These are phyloP conservation scores for Oryza nivara DNA, from an alignment of 176 grass and related monocot genomes.

Conservation along the genomic window DNA sequence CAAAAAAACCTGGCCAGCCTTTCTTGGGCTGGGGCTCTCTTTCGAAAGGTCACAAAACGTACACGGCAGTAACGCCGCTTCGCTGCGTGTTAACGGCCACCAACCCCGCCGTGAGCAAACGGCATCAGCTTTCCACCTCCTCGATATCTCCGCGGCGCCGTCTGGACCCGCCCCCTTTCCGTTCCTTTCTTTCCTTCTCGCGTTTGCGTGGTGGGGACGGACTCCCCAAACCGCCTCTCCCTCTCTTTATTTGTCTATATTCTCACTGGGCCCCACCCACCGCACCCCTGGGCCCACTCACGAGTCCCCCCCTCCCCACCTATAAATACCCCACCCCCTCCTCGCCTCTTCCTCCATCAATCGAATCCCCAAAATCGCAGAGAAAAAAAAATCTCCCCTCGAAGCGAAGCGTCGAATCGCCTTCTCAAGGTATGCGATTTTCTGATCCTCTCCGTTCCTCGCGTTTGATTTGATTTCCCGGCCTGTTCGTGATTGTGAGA, in stretches of 20 bases:
- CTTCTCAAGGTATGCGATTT: constrained; percentile 38
- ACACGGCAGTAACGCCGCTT: background rate
- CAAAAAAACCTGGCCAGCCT: too few relatives aligned
- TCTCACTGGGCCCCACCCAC: background rate
- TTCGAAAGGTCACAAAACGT: too few relatives aligned
- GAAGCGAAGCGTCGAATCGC: background rate
- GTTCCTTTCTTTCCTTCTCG: background rate
- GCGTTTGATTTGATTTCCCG: background rate
- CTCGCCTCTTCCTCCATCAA: background rate
- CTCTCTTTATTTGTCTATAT: background rate
- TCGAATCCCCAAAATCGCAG: background rate
- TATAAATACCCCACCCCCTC: constrained; percentile 22
- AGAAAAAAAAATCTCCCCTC: background rate
- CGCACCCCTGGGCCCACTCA: too few relatives aligned
- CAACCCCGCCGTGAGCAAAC: background rate
- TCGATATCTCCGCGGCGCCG: constrained; percentile 27
- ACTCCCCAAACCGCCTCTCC: constrained; percentile 26
- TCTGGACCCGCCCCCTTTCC: too few relatives aligned
- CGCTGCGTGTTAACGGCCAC: constrained; percentile 4
- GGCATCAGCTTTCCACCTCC: background rate
- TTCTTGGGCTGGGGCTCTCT: too few relatives aligned
- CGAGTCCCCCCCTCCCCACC: background rate
- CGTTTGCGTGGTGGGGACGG: constrained; percentile 27
- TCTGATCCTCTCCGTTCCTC: background rate
- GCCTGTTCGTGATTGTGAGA: too few relatives aligned